These are phyloP conservation scores for Striga hermonthica DNA, from an alignment of 305 asterid genomes.

Conservation along the genomic window DNA sequence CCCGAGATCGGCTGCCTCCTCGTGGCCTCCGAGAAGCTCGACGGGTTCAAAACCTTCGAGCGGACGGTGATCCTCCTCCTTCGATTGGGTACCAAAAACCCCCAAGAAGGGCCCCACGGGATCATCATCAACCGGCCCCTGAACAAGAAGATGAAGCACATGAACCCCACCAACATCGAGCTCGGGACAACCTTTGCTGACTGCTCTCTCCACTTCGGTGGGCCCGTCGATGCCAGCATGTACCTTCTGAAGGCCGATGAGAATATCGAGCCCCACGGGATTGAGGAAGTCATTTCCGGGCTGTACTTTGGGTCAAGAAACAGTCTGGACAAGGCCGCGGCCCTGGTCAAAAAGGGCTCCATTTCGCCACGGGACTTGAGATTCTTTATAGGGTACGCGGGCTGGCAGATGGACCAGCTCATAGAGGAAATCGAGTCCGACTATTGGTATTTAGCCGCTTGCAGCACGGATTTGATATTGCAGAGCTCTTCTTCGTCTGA, in stretches of 20 bases:
- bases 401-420: slow-evolving; percentile 90
- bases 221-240: slow-evolving; percentile 95
- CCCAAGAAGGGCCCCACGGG: slow-evolving; percentile 92
- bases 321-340: slow-evolving; percentile 70
- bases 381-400: slow-evolving; percentile 89
- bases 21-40: slow-evolving; percentile 86
- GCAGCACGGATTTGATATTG: slow-evolving; percentile 69
- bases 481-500: slow-evolving; percentile 46
- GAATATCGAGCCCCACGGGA: slow-evolving; percentile 31
- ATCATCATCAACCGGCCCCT: slow-evolving; percentile 82
- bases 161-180: slow-evolving; percentile 71
- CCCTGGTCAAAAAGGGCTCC: slow-evolving; percentile 60
- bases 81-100: slow-evolving; percentile 80
- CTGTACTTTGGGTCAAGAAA: slow-evolving; percentile 76
- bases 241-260: slow-evolving; percentile 57
- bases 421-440: slow-evolving; percentile 70
- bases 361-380: slow-evolving; percentile 72
- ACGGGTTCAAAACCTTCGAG: slow-evolving; percentile 78
- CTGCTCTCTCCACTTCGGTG: slow-evolving; percentile 84
- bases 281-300: slow-evolving; percentile 74
- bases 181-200: slow-evolving; percentile 81
- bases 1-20: slow-evolving; percentile 95
- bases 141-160: slow-evolving; percentile 72
- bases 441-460: slow-evolving; percentile 86
- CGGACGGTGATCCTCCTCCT: slow-evolving; percentile 88